A percentile compares a stretch with the other conserved stretches of the same genome.
phyloP scores from a whole-genome alignment of 331 rosid species.

The Stylosanthes scabra region DNA sequence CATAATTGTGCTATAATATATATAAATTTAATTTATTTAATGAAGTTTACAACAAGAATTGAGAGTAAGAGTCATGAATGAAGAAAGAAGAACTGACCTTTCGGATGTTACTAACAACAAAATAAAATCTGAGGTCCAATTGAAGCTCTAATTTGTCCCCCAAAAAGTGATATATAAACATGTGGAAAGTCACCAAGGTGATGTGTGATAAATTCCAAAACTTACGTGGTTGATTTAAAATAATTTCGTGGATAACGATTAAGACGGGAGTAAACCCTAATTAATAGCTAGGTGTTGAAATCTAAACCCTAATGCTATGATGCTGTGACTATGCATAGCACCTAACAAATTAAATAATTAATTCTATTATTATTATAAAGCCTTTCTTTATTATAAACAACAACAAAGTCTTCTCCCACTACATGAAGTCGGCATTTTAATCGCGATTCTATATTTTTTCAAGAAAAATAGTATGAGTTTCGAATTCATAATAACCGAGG shows the following conservation, averaged over 20 bases:
- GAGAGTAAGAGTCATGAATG: too few species aligned
- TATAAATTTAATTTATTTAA: background rate
- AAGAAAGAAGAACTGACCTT: background rate
- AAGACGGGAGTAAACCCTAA: conserved; percentile 39
- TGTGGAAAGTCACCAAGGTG: conserved; percentile 38
- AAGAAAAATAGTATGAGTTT: too few species aligned
- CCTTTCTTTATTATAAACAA: too few species aligned
- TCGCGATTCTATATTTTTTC: too few species aligned
- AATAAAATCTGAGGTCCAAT: conserved; percentile 1
- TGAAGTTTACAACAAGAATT: too few species aligned
- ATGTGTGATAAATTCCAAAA: conserved; percentile 47
- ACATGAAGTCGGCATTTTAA: too few species aligned
- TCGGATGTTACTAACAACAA: conserved; percentile 28
- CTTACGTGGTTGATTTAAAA: conserved; percentile 47
- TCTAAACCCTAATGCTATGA: background rate
- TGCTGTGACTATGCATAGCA: background rate
- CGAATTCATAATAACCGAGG: too few species aligned
- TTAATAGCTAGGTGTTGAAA: background rate
- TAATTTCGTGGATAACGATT: conserved; percentile 48
- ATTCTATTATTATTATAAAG: too few species aligned
- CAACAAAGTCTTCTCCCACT: too few species aligned
- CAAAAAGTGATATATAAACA: conserved; percentile 29
- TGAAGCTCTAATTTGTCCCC: conserved; percentile 32
- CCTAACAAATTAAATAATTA: too few species aligned
- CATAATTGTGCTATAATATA: too few species aligned